Percentiles rank a stretch among this genome's conserved stretches.
phyloP scores from a whole-genome alignment of 108 stramenopile genomes.

The Nitzschia sp. region DNA sequence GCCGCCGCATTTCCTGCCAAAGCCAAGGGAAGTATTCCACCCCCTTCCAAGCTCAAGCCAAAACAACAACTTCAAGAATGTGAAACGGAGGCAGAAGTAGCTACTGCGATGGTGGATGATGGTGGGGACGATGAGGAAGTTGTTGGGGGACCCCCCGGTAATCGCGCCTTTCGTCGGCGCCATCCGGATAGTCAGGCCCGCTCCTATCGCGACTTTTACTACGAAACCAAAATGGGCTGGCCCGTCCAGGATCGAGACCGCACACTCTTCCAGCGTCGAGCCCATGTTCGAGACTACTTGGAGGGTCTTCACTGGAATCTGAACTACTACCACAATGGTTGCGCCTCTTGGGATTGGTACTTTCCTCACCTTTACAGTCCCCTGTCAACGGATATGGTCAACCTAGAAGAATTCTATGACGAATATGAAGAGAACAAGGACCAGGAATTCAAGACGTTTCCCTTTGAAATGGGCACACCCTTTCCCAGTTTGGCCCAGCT shows the following conservation, averaged over 20 bases:
- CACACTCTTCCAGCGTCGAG: conserved; percentile 61
- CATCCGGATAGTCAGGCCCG: conserved; percentile 72
- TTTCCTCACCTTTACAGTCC: conserved; percentile 96
- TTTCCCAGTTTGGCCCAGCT: conserved; percentile 95
- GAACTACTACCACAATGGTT: conserved; percentile 97
- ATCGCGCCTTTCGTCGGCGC: conserved; percentile 51
- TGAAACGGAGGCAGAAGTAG: conserved; percentile 9
- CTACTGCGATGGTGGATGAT: conserved; percentile 15
- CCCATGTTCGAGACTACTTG: conserved; percentile 82
- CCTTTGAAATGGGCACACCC: conserved; percentile 73
- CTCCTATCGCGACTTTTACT: conserved; percentile 94
- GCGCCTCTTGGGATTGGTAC: conserved; percentile 96
- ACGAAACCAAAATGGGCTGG: conserved; percentile 89
- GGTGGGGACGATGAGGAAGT: conserved; percentile 16
- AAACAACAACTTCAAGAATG: conserved; percentile 14
- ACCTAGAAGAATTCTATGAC: conserved; percentile 75
- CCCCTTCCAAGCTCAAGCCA: conserved; percentile 17
- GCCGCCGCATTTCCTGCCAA: conserved; percentile 62
- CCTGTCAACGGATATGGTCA: conserved; percentile 92
- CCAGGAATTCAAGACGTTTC: conserved; percentile 65
- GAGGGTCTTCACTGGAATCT: conserved; percentile 95
- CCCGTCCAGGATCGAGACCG: conserved; percentile 58
- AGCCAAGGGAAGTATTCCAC: conserved; percentile 40
- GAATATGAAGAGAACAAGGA: conserved; percentile 56
- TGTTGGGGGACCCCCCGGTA: conserved; percentile 26